Evolutionary conservation across 768 basidiomycete species (phyloP).

Genomic region (Hygrocybe coccinea): DNA sequence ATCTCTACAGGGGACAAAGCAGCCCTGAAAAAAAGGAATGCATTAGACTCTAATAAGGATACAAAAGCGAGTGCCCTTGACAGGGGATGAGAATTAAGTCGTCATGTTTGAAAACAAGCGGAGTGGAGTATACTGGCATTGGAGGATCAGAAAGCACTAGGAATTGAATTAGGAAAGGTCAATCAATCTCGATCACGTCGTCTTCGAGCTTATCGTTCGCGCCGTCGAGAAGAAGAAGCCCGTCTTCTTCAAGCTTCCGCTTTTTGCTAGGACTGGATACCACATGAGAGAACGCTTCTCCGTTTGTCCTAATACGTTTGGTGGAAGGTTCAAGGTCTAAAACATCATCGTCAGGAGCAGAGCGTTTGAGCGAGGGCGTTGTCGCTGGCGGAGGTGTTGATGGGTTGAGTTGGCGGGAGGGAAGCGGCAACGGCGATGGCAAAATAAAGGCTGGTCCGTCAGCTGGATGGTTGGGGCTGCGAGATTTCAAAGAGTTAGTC

Average conservation of each 20-base stretch:
- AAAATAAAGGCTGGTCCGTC: constrained; percentile 56
- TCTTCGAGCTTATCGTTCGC: constrained; percentile 50
- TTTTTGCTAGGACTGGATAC: constrained; percentile 58
- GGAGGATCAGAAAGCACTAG: not conserved
- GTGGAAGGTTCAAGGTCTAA: constrained; percentile 52
- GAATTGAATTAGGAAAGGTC: constrained; percentile 15
- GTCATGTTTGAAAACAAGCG: not conserved
- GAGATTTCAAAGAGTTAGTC: constrained; percentile 5
- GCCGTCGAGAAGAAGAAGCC: constrained; percentile 61
- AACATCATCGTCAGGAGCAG: constrained; percentile 48
- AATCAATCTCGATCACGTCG: constrained; percentile 57
- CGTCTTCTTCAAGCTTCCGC: constrained; percentile 66
- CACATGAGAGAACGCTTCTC: constrained; percentile 19
- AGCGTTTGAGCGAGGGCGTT: constrained; percentile 50
- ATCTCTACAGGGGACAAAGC: no score
- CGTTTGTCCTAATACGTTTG: constrained; percentile 47
- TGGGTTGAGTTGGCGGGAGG: constrained; percentile 41
- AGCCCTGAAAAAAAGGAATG: not conserved
- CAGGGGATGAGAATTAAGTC: not conserved
- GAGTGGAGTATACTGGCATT: not conserved
- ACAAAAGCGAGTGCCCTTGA: not conserved
- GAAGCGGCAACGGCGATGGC: constrained; percentile 59
- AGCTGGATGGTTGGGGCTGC: constrained; percentile 52
- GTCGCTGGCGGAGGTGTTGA: constrained; percentile 39
- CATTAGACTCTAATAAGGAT: not conserved